A percentile compares a stretch with the other conserved stretches of the same genome.
These are phyloP conservation scores for Phytophthora megakarya DNA, from an alignment of 352 stramenopile species.

Conservation along the genomic window DNA sequence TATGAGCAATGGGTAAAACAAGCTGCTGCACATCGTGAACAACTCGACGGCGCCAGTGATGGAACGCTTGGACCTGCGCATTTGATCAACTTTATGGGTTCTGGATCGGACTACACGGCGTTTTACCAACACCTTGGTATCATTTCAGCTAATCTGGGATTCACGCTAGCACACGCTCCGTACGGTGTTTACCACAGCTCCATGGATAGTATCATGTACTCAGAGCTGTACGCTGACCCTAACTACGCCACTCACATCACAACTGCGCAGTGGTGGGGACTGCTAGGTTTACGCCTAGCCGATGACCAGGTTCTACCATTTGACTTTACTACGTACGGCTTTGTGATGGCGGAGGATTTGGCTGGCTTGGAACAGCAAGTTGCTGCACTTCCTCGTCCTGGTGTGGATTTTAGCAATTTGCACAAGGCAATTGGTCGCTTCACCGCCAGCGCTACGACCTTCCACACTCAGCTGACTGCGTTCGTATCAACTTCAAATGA, in stretches of 20 bases:
- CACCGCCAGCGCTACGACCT: conserved; percentile 16
- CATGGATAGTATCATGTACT: conserved; percentile 82
- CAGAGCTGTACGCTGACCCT: conserved; percentile 62
- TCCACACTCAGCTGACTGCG: conserved; percentile 21
- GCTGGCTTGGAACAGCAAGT: conserved; percentile 32
- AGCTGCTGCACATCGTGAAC: conserved; percentile 5
- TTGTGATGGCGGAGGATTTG: conserved; percentile 56
- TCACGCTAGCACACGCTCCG: conserved; percentile 14
- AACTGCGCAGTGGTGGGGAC: conserved; percentile 51
- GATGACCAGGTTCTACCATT: conserved; percentile 56
- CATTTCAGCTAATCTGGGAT: conserved; percentile 47
- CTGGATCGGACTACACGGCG: conserved; percentile 69
- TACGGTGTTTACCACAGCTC: conserved; percentile 84
- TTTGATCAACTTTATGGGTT: conserved; percentile 55
- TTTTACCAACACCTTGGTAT: conserved; percentile 88
- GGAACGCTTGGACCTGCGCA: conserved; percentile 39
- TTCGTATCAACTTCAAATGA: conserved; percentile 41
- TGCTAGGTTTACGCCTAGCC: conserved; percentile 57
- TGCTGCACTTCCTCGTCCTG: conserved; percentile 11
- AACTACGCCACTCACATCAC: conserved; percentile 51
- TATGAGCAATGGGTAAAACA: conserved; percentile 47
- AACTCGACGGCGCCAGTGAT: conserved; percentile 14
- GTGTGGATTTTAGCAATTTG: conserved; percentile 42
- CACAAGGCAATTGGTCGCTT: conserved; percentile 46
- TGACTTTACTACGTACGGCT: conserved; percentile 59